Evolutionary conservation across 192 early-diverging fungal species (phyloP).

Genomic region (Entophlyctis luteolus): DNA sequence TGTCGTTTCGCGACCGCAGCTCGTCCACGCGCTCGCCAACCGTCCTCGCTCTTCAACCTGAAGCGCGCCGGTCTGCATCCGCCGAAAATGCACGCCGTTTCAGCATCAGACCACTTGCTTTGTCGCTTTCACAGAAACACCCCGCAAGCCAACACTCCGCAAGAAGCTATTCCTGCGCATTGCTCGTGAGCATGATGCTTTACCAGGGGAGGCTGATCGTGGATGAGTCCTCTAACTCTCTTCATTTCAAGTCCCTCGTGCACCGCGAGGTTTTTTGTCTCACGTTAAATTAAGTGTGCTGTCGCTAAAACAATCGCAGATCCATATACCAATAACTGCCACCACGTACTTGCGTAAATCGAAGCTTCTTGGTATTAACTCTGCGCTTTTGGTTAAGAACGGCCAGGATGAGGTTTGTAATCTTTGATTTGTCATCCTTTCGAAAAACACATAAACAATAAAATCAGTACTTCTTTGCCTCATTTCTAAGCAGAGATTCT

Average conservation of each 20-base stretch:
- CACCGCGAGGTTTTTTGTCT: neutral
- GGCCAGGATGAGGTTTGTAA: neutral
- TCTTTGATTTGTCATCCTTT: neutral
- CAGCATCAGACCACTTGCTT: no score
- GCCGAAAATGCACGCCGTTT: no score
- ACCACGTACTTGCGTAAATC: neutral
- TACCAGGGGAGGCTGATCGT: neutral
- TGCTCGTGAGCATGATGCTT: neutral
- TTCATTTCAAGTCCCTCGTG: neutral
- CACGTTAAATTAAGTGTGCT: neutral
- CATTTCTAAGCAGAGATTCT: neutral
- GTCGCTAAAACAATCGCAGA: neutral
- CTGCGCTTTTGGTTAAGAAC: neutral
- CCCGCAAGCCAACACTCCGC: no score
- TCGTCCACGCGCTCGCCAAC: no score
- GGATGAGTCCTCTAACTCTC: neutral
- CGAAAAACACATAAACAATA: no score
- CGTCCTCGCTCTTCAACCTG: no score
- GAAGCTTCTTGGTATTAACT: neutral
- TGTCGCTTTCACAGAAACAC: no score
- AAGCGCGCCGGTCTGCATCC: no score
- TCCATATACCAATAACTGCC: neutral
- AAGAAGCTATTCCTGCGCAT: no score
- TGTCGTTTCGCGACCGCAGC: no score
- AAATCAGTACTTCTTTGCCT: slow-evolving; percentile 2